Conservation (phyloP, 2,329 filamentous ascomycete species). For the Penicillium paneum region DNA sequence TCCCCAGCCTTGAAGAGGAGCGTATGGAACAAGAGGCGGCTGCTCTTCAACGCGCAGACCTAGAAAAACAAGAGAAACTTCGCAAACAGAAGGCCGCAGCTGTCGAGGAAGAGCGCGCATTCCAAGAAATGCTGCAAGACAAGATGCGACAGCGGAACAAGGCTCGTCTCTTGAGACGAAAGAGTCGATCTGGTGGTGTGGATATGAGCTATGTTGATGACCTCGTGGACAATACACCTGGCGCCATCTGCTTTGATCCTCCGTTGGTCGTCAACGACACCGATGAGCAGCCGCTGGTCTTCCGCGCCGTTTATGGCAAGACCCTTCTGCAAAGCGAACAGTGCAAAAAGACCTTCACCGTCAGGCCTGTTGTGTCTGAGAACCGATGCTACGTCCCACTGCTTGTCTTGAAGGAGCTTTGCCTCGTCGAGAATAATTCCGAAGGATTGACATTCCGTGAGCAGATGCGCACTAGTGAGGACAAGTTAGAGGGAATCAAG, state of each 20-base stretch:
- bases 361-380: constrained; percentile 62
- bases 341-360: constrained; percentile 63
- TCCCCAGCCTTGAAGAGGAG: constrained; percentile 87
- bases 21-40: constrained; percentile 76
- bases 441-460: constrained; percentile 67
- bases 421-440: constrained; percentile 56
- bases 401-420: constrained; percentile 71
- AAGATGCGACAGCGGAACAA: constrained; percentile 41
- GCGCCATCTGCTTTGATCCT: constrained; percentile 43
- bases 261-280: constrained; percentile 57
- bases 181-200: constrained; percentile 36
- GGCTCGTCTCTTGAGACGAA: constrained; percentile 37
- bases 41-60: constrained; percentile 55
- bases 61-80: constrained; percentile 50
- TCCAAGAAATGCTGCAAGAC: constrained; percentile 40
- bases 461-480: constrained; percentile 72
- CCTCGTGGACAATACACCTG: constrained; percentile 33
- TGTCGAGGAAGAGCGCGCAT: constrained; percentile 40
- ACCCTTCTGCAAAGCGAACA: constrained; percentile 63
- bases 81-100: constrained; percentile 42
- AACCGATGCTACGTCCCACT: constrained; percentile 56
- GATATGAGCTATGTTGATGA: constrained; percentile 31
- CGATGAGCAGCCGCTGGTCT: constrained; percentile 62
- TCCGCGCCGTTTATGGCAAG: constrained; percentile 69
- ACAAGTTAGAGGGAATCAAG: constrained; percentile 71